Evolutionary conservation across 306 rosid genomes (phyloP).

Genomic region (Pterocarpus santalinus): DNA sequence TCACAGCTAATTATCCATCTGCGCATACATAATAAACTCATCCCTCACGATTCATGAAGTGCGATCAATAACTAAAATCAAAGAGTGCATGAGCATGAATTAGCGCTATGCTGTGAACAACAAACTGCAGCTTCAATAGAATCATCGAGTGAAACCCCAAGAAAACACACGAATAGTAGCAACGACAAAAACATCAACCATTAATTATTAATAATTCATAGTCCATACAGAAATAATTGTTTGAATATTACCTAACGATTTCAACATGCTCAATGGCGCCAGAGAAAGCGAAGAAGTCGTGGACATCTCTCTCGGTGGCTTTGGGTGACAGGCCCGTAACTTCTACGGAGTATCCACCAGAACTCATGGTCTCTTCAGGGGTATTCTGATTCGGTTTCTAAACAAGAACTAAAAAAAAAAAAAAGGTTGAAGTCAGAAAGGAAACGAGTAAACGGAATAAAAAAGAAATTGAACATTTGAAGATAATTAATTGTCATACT

Average conservation of each 20-base stretch:
- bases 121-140: constrained; percentile 7
- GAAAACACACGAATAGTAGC: neutral
- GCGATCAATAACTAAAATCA: no score
- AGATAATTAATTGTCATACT: neutral
- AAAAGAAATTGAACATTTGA: neutral
- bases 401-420: neutral
- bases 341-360: constrained; percentile 73
- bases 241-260: constrained; percentile 65
- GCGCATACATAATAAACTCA: neutral
- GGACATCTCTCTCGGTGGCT: constrained; percentile 77
- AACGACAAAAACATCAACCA: neutral
- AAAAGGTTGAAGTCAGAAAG: neutral
- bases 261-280: constrained; percentile 77
- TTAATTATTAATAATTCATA: neutral
- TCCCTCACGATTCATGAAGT: no score
- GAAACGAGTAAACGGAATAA: neutral
- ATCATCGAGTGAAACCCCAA: neutral
- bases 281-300: constrained; percentile 82
- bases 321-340: constrained; percentile 84
- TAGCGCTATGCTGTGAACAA: no score
- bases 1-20: neutral
- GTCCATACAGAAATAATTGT: neutral
- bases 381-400: neutral
- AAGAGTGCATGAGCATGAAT: neutral
- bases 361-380: constrained; percentile 52